phyloP scores from a whole-genome alignment of 495 filamentous ascomycete genomes.

The Rhizodiscina lignyota region DNA sequence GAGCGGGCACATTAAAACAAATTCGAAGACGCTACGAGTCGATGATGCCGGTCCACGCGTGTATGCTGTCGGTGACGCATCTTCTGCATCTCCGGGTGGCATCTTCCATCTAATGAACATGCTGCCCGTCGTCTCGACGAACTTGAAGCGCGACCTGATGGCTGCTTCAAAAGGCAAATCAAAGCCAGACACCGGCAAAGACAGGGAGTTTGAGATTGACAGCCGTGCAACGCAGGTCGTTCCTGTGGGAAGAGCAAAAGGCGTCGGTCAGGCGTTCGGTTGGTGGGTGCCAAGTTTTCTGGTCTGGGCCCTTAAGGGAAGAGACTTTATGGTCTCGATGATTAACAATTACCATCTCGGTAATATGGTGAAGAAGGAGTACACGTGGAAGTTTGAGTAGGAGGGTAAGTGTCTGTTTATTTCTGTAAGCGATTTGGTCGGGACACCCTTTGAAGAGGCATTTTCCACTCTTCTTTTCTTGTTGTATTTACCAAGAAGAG shows the following conservation, averaged over 20 bases:
- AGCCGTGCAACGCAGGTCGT: conserved; percentile 24
- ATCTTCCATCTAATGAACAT: conserved; percentile 24
- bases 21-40: conserved; percentile 27
- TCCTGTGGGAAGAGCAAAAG: conserved; percentile 34
- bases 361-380: too few species aligned
- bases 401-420: too few species aligned
- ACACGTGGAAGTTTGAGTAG: too few species aligned
- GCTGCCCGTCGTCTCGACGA: conserved; percentile 26
- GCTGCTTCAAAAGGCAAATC: conserved; percentile 2
- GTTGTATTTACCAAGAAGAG: too few species aligned
- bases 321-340: conserved; percentile 42
- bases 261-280: conserved; percentile 39
- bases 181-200: conserved; percentile 4
- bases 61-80: conserved; percentile 31
- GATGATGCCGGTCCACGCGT: conserved; percentile 29
- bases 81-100: conserved; percentile 13
- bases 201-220: conserved; percentile 14
- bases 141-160: conserved; percentile 26
- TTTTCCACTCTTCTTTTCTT: too few species aligned
- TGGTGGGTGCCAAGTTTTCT: conserved; percentile 34
- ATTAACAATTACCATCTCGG: too few species aligned
- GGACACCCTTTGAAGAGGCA: too few species aligned
- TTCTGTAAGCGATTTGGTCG: too few species aligned
- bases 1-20: conserved; percentile 25
- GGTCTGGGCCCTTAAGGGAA: conserved; percentile 43